Evolutionary conservation across 148 eudicot genomes (phyloP).

Genomic region (Arctostaphylos glauca): DNA sequence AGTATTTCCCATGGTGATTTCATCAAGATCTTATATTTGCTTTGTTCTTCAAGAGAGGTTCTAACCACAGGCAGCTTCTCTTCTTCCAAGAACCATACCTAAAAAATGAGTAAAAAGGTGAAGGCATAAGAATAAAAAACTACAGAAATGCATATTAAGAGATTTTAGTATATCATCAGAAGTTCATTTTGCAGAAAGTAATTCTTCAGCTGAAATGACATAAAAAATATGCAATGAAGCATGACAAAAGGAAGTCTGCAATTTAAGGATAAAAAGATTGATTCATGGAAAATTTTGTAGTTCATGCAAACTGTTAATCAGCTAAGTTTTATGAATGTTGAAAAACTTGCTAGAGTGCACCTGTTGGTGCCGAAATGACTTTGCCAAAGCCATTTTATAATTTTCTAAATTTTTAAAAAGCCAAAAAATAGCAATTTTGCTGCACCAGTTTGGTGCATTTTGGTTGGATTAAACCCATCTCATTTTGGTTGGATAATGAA

Average conservation of each 20-base stretch:
- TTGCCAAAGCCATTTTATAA: no score
- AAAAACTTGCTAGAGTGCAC: no score
- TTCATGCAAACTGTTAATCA: background rate
- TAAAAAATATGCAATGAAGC: background rate
- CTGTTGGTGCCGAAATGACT: no score
- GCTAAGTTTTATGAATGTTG: background rate
- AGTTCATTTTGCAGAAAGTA: background rate
- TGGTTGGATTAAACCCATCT: no score
- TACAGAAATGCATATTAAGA: background rate
- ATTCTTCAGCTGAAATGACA: background rate
- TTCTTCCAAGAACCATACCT: conserved; percentile 91
- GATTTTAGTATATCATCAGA: background rate
- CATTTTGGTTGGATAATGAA: no score
- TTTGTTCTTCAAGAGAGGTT: conserved; percentile 43
- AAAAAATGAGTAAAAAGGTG: conserved; percentile 13
- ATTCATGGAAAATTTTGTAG: background rate
- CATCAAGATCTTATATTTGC: conserved; percentile 73
- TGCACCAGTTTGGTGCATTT: no score
- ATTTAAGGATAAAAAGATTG: background rate
- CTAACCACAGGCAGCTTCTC: conserved; percentile 82
- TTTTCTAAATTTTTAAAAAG: no score
- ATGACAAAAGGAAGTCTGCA: background rate
- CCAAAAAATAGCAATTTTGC: no score
- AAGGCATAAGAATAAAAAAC: background rate
- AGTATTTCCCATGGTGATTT: conserved; percentile 90